Percentiles rank a stretch among this genome's conserved stretches.
Evolutionary conservation across 371 early-diverging fungal genomes (phyloP).

Genomic region (Chytridiales sp.): DNA sequence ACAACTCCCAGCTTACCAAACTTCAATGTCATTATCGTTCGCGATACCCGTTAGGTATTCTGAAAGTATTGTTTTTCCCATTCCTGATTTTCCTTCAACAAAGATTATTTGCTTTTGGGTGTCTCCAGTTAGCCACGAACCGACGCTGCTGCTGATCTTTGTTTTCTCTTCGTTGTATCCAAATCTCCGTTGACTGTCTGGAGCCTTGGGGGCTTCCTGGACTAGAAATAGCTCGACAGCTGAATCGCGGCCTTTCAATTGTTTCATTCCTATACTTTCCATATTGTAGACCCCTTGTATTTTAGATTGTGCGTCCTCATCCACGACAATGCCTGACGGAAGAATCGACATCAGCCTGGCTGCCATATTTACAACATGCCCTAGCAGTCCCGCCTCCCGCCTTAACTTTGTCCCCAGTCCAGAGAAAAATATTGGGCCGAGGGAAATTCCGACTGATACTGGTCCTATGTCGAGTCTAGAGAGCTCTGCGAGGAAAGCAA

Average conservation of each 20-base stretch:
- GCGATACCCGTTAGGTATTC: too few relatives aligned
- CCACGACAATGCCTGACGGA: too few relatives aligned
- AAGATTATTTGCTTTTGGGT: conserved; percentile 2
- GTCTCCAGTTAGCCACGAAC: background rate
- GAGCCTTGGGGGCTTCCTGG: too few relatives aligned
- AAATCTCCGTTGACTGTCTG: conserved; percentile 24
- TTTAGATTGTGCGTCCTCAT: too few relatives aligned
- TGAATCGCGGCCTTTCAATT: too few relatives aligned
- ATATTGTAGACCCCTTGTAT: too few relatives aligned
- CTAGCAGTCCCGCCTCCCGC: conserved; percentile 28
- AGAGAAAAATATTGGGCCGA: conserved; percentile 25
- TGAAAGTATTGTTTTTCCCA: conserved; percentile 29
- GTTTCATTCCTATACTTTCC: too few relatives aligned
- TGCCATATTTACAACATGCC: conserved; percentile 27
- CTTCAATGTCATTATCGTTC: too few relatives aligned
- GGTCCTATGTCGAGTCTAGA: conserved; percentile 16
- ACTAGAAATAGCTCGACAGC: too few relatives aligned
- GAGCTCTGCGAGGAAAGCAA: conserved; percentile 14
- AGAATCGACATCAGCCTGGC: conserved; percentile 29
- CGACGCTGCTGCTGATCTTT: background rate
- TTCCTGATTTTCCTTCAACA: conserved; percentile 22
- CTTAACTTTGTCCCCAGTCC: conserved; percentile 22
- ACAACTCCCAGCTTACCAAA: too few relatives aligned
- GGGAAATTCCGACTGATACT: conserved; percentile 21
- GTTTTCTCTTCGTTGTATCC: conserved; percentile 21